Evolutionary conservation across 768 basidiomycete genomes (phyloP), one percentile per base, ranked within the genome.

Genomic region (Amanita polypyramis): DNA sequence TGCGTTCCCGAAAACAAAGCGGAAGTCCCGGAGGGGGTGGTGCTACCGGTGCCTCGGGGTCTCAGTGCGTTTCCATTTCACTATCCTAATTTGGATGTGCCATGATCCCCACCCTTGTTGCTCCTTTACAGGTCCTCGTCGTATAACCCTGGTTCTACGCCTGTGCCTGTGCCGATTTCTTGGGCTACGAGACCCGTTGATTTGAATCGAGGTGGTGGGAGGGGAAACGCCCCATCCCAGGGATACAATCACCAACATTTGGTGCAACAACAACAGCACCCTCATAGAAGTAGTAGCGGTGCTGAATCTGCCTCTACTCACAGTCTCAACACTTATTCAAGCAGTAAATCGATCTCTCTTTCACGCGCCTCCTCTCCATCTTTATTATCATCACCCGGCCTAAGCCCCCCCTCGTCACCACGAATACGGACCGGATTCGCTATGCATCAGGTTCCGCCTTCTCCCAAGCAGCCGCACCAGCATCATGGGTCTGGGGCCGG

Each of bases 181-280:
- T 44, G 43, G 43, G 43, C 43, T 9, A 25, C 23, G 6, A 12
- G 43, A 44, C 43, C 43, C 7, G 43, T 44, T 15, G 43, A 44
- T 44, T 20, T 44, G n/a, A 44, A 44, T 44, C 12, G 43, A 12
- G 23, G 20, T 23, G 23, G 25, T 7, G 25, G 25, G 7, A 27
- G 3, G 7, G 25, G 25, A 7, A 27, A n/a, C n/a, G n/a, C n/a
- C 37, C 8, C 10, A 10, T 6, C 8, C 37, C n/a, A 15, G 12
- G 37, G 32, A 32, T 19, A 30, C 7, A 8, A 44, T 4, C 30
- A 44, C 2, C 41, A 27, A 27, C 39, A 40, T 6, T 4, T 19
- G 4, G 3, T 4, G 15, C 34, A 35, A 17, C 34, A 35, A 10
- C 34, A 35, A 12, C 34, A 35, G 7, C 25, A 27, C 4, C 34